Conservation (phyloP, 1,284 basidiomycete species). For the Tylopilus sp. region DNA sequence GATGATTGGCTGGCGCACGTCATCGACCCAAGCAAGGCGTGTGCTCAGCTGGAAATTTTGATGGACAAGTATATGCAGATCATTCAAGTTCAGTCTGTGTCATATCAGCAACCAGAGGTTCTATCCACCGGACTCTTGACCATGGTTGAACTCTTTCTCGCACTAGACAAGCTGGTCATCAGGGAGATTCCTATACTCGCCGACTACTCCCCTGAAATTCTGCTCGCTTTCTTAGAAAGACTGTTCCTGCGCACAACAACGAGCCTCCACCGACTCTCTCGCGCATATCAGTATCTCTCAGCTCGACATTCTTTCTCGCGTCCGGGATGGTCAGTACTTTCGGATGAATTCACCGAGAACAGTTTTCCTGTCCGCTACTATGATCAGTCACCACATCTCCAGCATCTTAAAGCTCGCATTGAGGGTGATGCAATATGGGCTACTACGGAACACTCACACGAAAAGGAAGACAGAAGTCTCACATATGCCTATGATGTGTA, state of each 20-base stretch:
- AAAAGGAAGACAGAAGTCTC: too few relatives aligned
- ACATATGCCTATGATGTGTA: too few relatives aligned
- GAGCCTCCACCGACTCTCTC: constrained; percentile 39
- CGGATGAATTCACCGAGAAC: constrained; percentile 1
- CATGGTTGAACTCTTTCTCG: constrained; percentile 56
- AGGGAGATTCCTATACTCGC: constrained; percentile 47
- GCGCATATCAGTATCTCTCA: constrained; percentile 43
- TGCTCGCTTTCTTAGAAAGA: constrained; percentile 44
- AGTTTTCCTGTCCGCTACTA: constrained; percentile 48
- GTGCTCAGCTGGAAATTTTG: constrained; percentile 14
- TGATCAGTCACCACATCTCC: constrained; percentile 20
- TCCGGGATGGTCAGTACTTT: constrained; percentile 32
- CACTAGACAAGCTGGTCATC: constrained; percentile 51
- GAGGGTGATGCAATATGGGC: constrained; percentile 13
- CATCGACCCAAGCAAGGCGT: constrained; percentile 3
- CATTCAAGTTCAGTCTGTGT: too few relatives aligned
- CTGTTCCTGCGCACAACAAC: constrained; percentile 50
- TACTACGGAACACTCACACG: too few relatives aligned
- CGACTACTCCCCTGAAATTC: constrained; percentile 59
- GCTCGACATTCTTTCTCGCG: constrained; percentile 32
- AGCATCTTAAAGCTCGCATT: constrained; percentile 41
- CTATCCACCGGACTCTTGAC: constrained; percentile 56
- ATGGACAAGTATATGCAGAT: constrained; percentile 45
- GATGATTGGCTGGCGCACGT: constrained; percentile 41
- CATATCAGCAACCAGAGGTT: too few relatives aligned